These are phyloP conservation scores for Aciculosporium take DNA, from an alignment of 2,329 filamentous ascomycete species.

Conservation along the genomic window DNA sequence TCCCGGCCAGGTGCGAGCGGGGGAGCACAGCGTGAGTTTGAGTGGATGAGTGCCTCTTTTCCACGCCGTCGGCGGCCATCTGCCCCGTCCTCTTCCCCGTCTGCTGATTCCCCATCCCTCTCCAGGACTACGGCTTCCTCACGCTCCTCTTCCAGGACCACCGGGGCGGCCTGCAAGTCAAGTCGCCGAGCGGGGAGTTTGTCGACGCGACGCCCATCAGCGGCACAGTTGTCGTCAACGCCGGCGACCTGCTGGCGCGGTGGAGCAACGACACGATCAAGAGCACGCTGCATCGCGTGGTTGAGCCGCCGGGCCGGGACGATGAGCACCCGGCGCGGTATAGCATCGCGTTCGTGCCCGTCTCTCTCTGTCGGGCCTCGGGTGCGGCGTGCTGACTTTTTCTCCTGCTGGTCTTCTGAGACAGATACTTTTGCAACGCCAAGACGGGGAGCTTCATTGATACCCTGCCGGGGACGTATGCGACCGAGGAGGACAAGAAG, in stretches of 20 bases:
- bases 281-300: slow-evolving; percentile 78
- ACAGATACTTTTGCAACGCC: slow-evolving; percentile 74
- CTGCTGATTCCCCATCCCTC: not conserved
- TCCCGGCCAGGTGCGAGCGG: slow-evolving; percentile 58
- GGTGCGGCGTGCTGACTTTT: not conserved
- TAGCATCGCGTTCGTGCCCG: slow-evolving; percentile 57
- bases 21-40: slow-evolving; percentile 50
- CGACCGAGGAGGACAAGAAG: slow-evolving; percentile 52
- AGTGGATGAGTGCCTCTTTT: no score
- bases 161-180: slow-evolving; percentile 41
- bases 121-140: slow-evolving; percentile 42
- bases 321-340: slow-evolving; percentile 62
- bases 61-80: not conserved
- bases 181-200: slow-evolving; percentile 61
- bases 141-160: slow-evolving; percentile 49
- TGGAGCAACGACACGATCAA: slow-evolving; percentile 90
- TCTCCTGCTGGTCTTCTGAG: not conserved
- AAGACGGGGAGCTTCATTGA: slow-evolving; percentile 65
- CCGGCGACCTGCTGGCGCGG: slow-evolving; percentile 69
- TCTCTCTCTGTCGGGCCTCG: not conserved
- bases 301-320: slow-evolving; percentile 57
- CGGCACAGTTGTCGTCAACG: slow-evolving; percentile 75
- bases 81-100: not conserved
- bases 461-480: slow-evolving; percentile 65
- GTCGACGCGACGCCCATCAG: slow-evolving; percentile 73